A percentile compares a stretch with the other conserved stretches of the same genome.
Evolutionary conservation across 768 basidiomycete species (phyloP).

Genomic region (Mycena vulgaris): DNA sequence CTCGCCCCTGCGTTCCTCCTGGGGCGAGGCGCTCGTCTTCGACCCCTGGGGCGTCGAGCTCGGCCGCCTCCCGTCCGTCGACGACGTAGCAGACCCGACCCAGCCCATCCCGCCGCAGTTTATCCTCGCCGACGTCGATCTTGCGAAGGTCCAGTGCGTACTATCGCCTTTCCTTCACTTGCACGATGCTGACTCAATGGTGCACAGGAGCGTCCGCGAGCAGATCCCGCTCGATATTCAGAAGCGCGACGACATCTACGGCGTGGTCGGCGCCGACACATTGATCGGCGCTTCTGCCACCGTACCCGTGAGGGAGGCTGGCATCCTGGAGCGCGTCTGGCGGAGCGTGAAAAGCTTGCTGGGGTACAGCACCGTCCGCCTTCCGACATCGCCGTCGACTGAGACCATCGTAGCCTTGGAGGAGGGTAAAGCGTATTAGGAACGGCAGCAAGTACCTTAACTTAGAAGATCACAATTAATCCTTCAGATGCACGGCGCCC

Average conservation of each 20-base stretch:
- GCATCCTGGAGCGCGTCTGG: constrained; percentile 1
- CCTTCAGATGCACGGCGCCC: no score
- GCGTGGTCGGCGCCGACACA: constrained; percentile 28
- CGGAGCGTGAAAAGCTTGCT: constrained; percentile 1
- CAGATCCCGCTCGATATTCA: constrained; percentile 38
- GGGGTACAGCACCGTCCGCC: constrained; percentile 17
- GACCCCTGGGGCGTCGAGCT: constrained; percentile 39
- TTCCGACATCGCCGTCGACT: not conserved
- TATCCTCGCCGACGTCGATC: constrained; percentile 33
- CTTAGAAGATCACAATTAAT: no score
- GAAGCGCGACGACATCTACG: constrained; percentile 38
- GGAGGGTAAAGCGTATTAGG: not conserved
- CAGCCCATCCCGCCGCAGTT: constrained; percentile 35
- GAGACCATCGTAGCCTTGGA: constrained; percentile 12
- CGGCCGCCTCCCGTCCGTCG: constrained; percentile 36
- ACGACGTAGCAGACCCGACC: constrained; percentile 34
- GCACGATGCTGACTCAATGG: not conserved
- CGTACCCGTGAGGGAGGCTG: not conserved
- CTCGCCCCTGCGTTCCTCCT: constrained; percentile 31
- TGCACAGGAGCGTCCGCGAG: constrained; percentile 35
- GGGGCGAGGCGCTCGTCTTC: constrained; percentile 40
- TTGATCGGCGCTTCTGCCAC: not conserved
- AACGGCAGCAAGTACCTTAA: no score
- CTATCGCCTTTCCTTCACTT: no score
- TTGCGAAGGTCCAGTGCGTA: constrained; percentile 30